phyloP scores from a whole-genome alignment of 305 asterid species.

The Rubia peregrina region DNA sequence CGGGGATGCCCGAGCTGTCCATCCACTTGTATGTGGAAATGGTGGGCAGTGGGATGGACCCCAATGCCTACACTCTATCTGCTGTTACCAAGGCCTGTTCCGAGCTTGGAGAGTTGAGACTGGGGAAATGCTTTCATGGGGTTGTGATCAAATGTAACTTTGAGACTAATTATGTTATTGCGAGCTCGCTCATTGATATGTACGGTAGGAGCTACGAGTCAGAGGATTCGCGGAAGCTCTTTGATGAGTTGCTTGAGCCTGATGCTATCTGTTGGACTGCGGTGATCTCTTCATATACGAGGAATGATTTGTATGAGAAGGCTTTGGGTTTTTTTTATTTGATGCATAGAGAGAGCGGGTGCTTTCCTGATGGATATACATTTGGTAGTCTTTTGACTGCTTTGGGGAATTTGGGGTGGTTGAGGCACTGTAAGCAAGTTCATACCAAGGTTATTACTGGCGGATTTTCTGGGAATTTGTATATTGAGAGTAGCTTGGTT shows the following conservation, averaged over 20 bases:
- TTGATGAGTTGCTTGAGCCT: conserved; percentile 72
- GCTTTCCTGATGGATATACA: conserved; percentile 51
- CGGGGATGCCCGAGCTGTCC: conserved; percentile 36
- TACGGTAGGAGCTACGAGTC: conserved; percentile 53
- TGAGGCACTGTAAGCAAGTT: conserved; percentile 59
- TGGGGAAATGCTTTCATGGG: conserved; percentile 54
- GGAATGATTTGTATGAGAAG: conserved; percentile 55
- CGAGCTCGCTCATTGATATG: conserved; percentile 73
- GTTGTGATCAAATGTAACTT: conserved; percentile 46
- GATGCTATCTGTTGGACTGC: conserved; percentile 81
- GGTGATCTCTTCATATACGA: conserved; percentile 59
- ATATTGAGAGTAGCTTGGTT: conserved; percentile 59
- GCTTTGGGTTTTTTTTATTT: conserved; percentile 46
- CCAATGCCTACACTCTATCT: conserved; percentile 58
- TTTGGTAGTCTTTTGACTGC: conserved; percentile 76
- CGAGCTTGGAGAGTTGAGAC: conserved; percentile 33
- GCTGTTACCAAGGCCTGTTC: conserved; percentile 66
- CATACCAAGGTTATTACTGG: conserved; percentile 42
- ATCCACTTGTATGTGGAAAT: conserved; percentile 39
- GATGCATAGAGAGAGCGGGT: conserved; percentile 38
- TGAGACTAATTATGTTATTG: conserved; percentile 43
- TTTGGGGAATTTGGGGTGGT: conserved; percentile 69
- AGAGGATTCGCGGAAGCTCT: conserved; percentile 36
- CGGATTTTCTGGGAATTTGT: conserved; percentile 47
- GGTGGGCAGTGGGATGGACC: conserved; percentile 43